These are phyloP conservation scores for Chromera velia DNA, from an alignment of 73 alveolate genomes.

Conservation along the genomic window DNA sequence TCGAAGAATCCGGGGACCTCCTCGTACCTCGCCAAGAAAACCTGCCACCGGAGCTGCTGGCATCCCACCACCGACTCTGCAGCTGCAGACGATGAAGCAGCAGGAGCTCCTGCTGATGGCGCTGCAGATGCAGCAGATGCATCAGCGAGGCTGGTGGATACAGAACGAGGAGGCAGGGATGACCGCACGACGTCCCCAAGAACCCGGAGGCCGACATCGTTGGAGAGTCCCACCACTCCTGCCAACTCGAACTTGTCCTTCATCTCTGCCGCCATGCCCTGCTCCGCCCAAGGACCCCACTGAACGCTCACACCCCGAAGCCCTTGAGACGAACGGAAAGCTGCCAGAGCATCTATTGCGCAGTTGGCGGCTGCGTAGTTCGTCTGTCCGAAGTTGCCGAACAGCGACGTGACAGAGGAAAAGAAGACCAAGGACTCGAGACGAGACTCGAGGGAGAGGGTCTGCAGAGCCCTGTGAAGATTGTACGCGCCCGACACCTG, in stretches of 20 bases:
- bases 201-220: background rate
- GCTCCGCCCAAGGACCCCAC: slow-evolving; percentile 12
- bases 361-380: slow-evolving; percentile 16
- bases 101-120: background rate
- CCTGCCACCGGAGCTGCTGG: too few species aligned
- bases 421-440: background rate
- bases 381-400: slow-evolving; percentile 11
- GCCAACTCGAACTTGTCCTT: background rate
- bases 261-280: background rate
- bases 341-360: background rate
- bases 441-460: background rate
- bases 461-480: background rate
- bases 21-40: too few species aligned
- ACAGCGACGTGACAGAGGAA: slow-evolving; percentile 7
- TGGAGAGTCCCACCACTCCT: background rate
- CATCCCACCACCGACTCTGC: too few species aligned
- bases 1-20: too few species aligned
- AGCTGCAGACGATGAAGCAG: background rate
- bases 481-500: background rate
- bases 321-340: background rate
- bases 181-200: background rate
- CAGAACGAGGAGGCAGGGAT: too few species aligned
- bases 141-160: too few species aligned
- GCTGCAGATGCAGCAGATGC: background rate
- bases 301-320: background rate